Conservation (phyloP, 202 grass and related monocot species). For the Digitaria exilis region DNA sequence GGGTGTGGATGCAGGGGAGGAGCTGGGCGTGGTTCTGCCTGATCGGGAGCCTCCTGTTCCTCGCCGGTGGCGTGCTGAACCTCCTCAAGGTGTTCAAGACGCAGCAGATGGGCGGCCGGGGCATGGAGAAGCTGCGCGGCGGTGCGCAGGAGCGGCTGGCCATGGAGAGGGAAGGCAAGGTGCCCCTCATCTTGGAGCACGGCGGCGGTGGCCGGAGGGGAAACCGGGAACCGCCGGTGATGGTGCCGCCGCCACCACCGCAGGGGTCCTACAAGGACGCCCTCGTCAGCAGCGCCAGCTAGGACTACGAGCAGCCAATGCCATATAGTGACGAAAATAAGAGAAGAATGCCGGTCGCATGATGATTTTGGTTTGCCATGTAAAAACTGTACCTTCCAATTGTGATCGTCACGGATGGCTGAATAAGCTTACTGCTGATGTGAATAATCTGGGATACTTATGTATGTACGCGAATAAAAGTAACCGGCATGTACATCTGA, state of each 20-base stretch:
- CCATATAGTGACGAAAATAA: background rate
- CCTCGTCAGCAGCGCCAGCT: conserved; percentile 61
- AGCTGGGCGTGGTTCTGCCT: conserved; percentile 68
- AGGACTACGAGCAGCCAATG: background rate
- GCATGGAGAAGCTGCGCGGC: conserved; percentile 79
- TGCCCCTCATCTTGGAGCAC: conserved; percentile 78
- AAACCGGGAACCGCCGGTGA: background rate
- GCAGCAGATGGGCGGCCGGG: conserved; percentile 67
- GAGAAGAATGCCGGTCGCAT: background rate
- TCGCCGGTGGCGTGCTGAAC: conserved; percentile 62
- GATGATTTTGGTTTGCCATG: background rate
- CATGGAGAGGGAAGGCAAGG: conserved; percentile 63
- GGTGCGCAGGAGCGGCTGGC: conserved; percentile 62
- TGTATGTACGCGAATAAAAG: background rate
- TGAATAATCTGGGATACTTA: too few relatives aligned
- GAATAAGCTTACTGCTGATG: background rate
- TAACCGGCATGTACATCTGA: background rate
- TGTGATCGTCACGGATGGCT: background rate
- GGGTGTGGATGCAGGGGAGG: conserved; percentile 50
- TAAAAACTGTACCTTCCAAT: background rate
- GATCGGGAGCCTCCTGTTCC: conserved; percentile 66
- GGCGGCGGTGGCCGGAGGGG: conserved; percentile 25
- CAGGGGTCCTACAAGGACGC: conserved; percentile 72
- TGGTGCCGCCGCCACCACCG: background rate
- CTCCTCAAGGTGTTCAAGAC: conserved; percentile 87